Evolutionary conservation across 2,329 filamentous ascomycete species (phyloP), one percentile per base, ranked within the genome.

Genomic region (Talaromyces sp.): DNA sequence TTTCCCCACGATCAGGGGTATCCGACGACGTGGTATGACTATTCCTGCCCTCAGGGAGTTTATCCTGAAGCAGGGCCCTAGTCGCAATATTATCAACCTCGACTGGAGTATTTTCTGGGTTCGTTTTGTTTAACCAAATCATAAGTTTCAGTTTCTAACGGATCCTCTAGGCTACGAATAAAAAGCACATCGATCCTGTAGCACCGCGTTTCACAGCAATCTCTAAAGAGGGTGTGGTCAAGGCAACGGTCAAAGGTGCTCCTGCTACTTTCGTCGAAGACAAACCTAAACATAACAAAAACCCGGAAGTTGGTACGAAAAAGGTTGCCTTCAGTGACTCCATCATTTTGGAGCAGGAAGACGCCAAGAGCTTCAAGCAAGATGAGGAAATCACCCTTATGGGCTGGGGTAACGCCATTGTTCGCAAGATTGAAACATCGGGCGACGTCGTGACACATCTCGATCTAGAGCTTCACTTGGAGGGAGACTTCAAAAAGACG

Each of bases 301-400:
- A 97, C 80, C 83, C 88, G 52, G 85, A 88, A 1, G 82, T 97
- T 6, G 94, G 94, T 63, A 88, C 81, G 69, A 97, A 97, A 84
- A 90, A 91, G 78, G 91, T 96, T 5, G 83, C 86, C 30, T 96
- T 89, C 75, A 90, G 89, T 72, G 84, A 85, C 61, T 84, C 87
- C 65, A 82, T 97, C 66, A 81, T 95, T 64, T 80, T 98, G 58
- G 94, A 97, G 73, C 94, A 97, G 77, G 89, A 84, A 53, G 94
- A 98, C 70, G 91, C 89, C 64, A 88, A 89, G 74, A 85, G 84
- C 30, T 96, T 97, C 78, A 89, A 87, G 69, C 83, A 89, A 63
- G 88, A 89, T 72, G 94, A 98, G 80, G 93, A 97, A 76, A 91
- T 98, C 70, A 97, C 94, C 0, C 83, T 97, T 50, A 97, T 97